Evolutionary conservation across 768 basidiomycete species (phyloP).

Genomic region (Rhizopogon sp.): DNA sequence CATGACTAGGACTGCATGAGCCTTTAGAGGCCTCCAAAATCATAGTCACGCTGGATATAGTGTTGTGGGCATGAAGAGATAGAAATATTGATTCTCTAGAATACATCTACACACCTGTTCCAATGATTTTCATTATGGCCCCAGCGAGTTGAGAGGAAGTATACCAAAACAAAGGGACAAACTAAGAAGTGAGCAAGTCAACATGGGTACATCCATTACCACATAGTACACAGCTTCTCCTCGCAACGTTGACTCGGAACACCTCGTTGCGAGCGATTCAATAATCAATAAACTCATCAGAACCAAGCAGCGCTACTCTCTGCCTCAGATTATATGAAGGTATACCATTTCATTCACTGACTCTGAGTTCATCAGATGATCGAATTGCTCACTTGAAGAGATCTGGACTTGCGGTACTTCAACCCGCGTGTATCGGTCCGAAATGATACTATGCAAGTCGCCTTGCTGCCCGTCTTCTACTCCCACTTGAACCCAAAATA

Average conservation of each 20-base stretch:
- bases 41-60: not conserved
- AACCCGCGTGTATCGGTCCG: not conserved
- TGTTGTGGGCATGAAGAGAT: not conserved
- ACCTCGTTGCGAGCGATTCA: not conserved
- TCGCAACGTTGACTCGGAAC: not conserved
- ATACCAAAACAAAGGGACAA: not conserved
- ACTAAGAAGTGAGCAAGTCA: not conserved
- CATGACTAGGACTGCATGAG: not conserved
- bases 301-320: too few relatives aligned
- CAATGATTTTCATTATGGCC: not conserved
- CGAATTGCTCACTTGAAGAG: not conserved
- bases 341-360: not conserved
- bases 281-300: too few relatives aligned
- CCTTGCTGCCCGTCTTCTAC: not conserved
- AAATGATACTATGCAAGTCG: not conserved
- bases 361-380: not conserved
- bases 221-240: not conserved
- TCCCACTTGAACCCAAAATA: not conserved
- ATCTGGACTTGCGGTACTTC: too few relatives aligned
- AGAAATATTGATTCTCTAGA: not conserved
- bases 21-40: not conserved
- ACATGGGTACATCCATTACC: not conserved
- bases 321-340: not conserved
- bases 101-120: not conserved
- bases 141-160: not conserved